Evolutionary conservation across 2,329 filamentous ascomycete genomes (phyloP).

Genomic region (Stachybotrys echinatus): DNA sequence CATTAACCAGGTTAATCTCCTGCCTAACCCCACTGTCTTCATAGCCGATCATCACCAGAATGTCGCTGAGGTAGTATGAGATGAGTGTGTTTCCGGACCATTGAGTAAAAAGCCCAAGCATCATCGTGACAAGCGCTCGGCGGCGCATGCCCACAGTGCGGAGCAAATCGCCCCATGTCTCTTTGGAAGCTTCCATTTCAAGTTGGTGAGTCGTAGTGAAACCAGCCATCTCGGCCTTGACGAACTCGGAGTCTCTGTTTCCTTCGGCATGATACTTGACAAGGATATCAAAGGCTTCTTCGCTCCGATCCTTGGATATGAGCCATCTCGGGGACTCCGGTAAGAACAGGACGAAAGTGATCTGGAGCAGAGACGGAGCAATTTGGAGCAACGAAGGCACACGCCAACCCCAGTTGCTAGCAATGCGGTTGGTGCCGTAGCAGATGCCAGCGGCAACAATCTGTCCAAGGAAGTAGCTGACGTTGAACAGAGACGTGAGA

Average conservation of each 20-base stretch:
- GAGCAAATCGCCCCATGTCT: slow-evolving; percentile 48
- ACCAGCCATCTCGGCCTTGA: slow-evolving; percentile 24
- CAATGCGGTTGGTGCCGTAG: slow-evolving; percentile 39
- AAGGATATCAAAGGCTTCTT: slow-evolving; percentile 50
- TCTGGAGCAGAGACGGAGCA: slow-evolving; percentile 33
- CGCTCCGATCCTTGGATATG: slow-evolving; percentile 42
- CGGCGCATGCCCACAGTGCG: slow-evolving; percentile 44
- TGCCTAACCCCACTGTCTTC: slow-evolving; percentile 18
- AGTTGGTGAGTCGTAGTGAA: slow-evolving; percentile 1
- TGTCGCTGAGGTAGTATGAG: slow-evolving; percentile 44
- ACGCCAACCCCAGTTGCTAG: slow-evolving; percentile 34
- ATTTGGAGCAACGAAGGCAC: slow-evolving; percentile 43
- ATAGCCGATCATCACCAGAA: slow-evolving; percentile 31
- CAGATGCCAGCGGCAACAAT: slow-evolving; percentile 44
- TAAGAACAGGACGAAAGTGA: slow-evolving; percentile 25
- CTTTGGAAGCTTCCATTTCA: slow-evolving; percentile 6
- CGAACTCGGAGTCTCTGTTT: slow-evolving; percentile 42
- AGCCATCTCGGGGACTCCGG: slow-evolving; percentile 18
- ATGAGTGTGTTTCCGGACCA: slow-evolving; percentile 47
- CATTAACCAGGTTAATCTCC: slow-evolving; percentile 40
- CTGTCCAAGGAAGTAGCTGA: slow-evolving; percentile 48
- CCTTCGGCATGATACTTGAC: slow-evolving; percentile 56
- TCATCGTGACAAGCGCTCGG: slow-evolving; percentile 40
- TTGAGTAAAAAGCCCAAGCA: slow-evolving; percentile 50
- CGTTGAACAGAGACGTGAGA: slow-evolving; percentile 53